These are phyloP conservation scores for Scedosporium aurantiacum DNA, from an alignment of 2,329 filamentous ascomycete species.

Conservation along the genomic window DNA sequence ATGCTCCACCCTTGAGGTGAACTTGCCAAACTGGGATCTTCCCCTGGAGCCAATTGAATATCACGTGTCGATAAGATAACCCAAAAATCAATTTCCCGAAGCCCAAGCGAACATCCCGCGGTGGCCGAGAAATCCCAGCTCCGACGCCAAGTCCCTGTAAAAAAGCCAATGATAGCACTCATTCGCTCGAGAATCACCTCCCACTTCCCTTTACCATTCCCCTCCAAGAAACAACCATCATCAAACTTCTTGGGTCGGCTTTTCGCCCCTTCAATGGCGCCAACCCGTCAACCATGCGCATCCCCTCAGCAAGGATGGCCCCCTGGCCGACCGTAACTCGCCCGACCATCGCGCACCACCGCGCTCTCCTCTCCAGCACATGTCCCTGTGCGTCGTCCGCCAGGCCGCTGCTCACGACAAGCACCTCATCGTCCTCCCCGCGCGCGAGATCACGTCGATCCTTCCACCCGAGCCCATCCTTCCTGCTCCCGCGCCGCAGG, in stretches of 20 bases:
- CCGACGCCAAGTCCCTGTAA: not conserved
- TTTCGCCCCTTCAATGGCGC: slow-evolving; percentile 2
- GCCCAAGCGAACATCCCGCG: too few species aligned
- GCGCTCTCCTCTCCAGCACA: not conserved
- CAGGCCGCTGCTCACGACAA: slow-evolving; percentile 2
- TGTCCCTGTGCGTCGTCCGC: not conserved
- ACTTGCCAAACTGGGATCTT: too few species aligned
- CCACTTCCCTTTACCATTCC: not conserved
- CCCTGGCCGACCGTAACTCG: slow-evolving; percentile 1
- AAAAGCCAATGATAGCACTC: not conserved
- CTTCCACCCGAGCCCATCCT: slow-evolving; percentile 35
- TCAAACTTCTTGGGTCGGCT: not conserved
- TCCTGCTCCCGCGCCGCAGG: slow-evolving; percentile 40
- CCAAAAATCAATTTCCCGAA: too few species aligned
- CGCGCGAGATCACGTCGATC: slow-evolving; percentile 14
- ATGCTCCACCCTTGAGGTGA: too few species aligned
- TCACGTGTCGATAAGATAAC: too few species aligned
- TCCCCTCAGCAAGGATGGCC: not conserved
- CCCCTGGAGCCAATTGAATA: too few species aligned
- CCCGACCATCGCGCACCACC: not conserved
- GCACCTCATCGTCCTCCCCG: not conserved
- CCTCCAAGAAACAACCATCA: not conserved
- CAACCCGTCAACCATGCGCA: not conserved
- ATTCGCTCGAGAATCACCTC: not conserved
- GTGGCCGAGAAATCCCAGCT: not conserved